These are phyloP conservation scores for Albophoma yamanashiensis DNA, from an alignment of 2,329 filamentous ascomycete species.

Conservation along the genomic window DNA sequence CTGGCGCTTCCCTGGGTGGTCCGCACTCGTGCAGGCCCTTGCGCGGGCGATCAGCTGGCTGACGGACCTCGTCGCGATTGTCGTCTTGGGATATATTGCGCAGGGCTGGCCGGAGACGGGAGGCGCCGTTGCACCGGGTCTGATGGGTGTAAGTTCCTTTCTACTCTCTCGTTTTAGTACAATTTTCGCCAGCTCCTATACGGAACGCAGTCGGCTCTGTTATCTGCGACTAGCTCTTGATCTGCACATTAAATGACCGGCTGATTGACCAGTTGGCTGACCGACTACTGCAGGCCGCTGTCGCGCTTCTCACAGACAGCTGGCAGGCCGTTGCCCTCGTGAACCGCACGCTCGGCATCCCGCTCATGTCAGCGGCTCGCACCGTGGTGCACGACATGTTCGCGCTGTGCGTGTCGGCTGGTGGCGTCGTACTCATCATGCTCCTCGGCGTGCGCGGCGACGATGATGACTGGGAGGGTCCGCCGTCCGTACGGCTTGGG, in stretches of 20 bases:
- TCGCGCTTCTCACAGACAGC: conserved; percentile 25
- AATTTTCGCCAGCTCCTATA: background rate
- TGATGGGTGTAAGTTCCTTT: conserved; percentile 18
- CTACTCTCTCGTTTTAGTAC: background rate
- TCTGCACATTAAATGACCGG: background rate
- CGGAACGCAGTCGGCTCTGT: too few species aligned
- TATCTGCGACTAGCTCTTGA: too few species aligned
- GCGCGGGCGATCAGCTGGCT: conserved; percentile 20
- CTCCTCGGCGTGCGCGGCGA: conserved; percentile 9
- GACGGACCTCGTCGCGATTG: conserved; percentile 17
- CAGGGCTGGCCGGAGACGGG: conserved; percentile 19
- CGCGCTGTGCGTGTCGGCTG: conserved; percentile 19
- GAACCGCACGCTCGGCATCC: conserved; percentile 14
- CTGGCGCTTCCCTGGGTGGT: conserved; percentile 1
- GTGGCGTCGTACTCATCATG: conserved; percentile 21
- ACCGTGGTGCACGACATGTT: conserved; percentile 21
- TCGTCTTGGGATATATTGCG: conserved; percentile 20
- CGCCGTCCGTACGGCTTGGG: background rate
- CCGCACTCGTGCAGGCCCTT: conserved; percentile 10
- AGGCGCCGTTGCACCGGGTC: conserved; percentile 17
- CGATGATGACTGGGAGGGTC: background rate
- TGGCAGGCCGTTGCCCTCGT: conserved; percentile 22
- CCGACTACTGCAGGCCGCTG: conserved; percentile 3
- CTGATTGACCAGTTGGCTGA: background rate
- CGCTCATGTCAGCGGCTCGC: conserved; percentile 15